Percentiles rank a stretch among this genome's conserved stretches.
These are phyloP conservation scores for Hemisphaericaspora subhashii DNA, from an alignment of 1,139 yeast genomes.

Conservation along the genomic window DNA sequence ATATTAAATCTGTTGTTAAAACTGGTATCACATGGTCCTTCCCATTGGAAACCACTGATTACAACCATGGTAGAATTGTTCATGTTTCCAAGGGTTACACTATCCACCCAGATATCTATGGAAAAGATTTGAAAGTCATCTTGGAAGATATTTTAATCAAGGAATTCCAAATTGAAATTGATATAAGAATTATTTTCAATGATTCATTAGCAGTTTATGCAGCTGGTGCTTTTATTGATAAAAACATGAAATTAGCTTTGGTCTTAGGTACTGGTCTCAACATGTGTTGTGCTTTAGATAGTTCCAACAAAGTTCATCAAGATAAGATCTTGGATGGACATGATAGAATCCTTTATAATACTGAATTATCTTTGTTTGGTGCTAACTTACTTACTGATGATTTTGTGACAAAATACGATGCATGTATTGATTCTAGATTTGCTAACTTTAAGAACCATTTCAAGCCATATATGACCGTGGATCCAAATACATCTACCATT, in stretches of 20 bases:
- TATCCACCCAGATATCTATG: conserved; percentile 38
- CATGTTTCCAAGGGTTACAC: conserved; percentile 55
- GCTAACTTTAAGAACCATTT: conserved; percentile 19
- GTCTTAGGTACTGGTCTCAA: conserved; percentile 51
- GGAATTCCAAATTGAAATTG: conserved; percentile 26
- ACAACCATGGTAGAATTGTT: conserved; percentile 46
- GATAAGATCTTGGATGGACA: conserved; percentile 24
- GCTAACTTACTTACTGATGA: conserved; percentile 25
- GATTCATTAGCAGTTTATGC: conserved; percentile 50
- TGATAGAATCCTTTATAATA: conserved; percentile 32
- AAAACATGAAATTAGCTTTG: conserved; percentile 39
- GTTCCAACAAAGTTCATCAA: conserved; percentile 20
- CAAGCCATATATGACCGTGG: conserved; percentile 35
- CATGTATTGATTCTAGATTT: conserved; percentile 37
- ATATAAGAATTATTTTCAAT: conserved; percentile 38
- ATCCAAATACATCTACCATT: conserved; percentile 29
- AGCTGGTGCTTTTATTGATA: conserved; percentile 43
- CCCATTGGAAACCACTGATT: conserved; percentile 46
- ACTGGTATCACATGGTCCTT: conserved; percentile 62
- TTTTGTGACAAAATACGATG: conserved; percentile 39
- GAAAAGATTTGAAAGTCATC: conserved; percentile 42
- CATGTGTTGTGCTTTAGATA: conserved; percentile 39
- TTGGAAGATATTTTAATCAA: conserved; percentile 32
- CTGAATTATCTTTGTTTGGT: conserved; percentile 46
- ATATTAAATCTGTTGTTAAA: conserved; percentile 22